Percentiles rank a stretch among this genome's conserved stretches.
Conservation (phyloP, 176 grass and related monocot genomes). For the Thalia dealbata region DNA sequence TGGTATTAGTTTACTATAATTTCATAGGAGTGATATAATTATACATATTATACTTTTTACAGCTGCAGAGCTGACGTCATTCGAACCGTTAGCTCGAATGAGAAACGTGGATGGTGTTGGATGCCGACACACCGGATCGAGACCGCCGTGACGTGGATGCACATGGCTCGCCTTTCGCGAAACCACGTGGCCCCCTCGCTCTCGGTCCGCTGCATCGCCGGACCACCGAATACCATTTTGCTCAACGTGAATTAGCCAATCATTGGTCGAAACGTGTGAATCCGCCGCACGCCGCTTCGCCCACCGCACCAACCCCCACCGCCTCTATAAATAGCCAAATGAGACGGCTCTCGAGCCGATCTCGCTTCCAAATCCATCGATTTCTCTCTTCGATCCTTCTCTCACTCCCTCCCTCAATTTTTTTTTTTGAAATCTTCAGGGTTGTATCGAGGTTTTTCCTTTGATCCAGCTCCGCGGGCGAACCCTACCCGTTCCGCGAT, state of each 20-base stretch:
- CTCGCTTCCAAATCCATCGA: not conserved
- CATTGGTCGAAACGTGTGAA: not conserved
- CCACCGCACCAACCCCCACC: not conserved
- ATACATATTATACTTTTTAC: too few species aligned
- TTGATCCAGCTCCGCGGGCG: not conserved
- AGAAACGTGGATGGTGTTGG: too few species aligned
- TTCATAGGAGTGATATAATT: too few species aligned
- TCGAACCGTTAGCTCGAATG: too few species aligned
- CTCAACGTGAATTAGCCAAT: not conserved
- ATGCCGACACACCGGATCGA: too few species aligned
- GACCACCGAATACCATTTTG: not conserved
- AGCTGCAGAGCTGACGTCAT: too few species aligned
- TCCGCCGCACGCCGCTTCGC: not conserved
- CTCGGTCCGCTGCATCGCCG: not conserved
- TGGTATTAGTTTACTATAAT: too few species aligned
- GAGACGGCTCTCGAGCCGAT: not conserved
- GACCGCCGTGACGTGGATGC: too few species aligned
- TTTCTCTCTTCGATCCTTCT: not conserved
- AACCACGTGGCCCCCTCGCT: not conserved
- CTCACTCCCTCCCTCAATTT: not conserved
- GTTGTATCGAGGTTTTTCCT: not conserved
- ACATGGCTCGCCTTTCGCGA: too few species aligned
- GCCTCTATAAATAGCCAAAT: not conserved
- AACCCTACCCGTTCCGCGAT: too few species aligned
- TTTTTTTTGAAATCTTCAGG: not conserved